Base-by-base conservation (phyloP, 2,329 filamentous ascomycete genomes). In the Periconia macrospinosa region DNA sequence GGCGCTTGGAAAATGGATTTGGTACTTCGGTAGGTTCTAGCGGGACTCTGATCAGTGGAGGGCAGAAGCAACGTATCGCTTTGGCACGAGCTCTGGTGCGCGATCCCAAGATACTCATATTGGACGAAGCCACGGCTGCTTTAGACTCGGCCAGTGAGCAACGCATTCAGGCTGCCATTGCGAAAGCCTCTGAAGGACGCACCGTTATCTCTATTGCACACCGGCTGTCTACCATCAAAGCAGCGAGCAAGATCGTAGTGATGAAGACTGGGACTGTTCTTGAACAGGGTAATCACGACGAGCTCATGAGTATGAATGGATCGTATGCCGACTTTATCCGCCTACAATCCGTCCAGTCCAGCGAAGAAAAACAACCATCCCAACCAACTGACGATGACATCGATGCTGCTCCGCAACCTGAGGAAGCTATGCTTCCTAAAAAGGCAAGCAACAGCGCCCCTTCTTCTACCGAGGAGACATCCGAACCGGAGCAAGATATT, bases 61-160 rank as follows among this genome's bases (percentile, higher is more conserved):
- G 75, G 0, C 84, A 87, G 62, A 79, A 82, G 48, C 85, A 87
- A 62, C 76, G 84, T 6, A 76, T 87, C 49, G 83, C 83, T 8
- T 75, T 87, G 6, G 84, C 85, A 1, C 75, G 84, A 17, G 73
- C 73, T 6, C 70, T 87, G 14, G 79, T 87, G 30, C 76, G 80
- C 3, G 77, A 86, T 44, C 84, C 84, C 2, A 76, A 76, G 47
- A 80, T 87, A 9, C 73, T 87, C 2, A 76, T 87, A 11, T 73
- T 87, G 2, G 85, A 87, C 43, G 85, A 87, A 63, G 84, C 84
- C 2, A 87, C 85, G 1, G 79, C 83, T 0, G 79, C 84, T 1
- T 75, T 87, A 0, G 85, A 87, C 63, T 84, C 83, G 14, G 77
- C 77, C 2, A 84, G 79, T 45, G 85, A 87, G 62, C 75, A 75